These are phyloP conservation scores for Periconia sp. DNA, from an alignment of 2,329 filamentous ascomycete genomes.

Conservation along the genomic window DNA sequence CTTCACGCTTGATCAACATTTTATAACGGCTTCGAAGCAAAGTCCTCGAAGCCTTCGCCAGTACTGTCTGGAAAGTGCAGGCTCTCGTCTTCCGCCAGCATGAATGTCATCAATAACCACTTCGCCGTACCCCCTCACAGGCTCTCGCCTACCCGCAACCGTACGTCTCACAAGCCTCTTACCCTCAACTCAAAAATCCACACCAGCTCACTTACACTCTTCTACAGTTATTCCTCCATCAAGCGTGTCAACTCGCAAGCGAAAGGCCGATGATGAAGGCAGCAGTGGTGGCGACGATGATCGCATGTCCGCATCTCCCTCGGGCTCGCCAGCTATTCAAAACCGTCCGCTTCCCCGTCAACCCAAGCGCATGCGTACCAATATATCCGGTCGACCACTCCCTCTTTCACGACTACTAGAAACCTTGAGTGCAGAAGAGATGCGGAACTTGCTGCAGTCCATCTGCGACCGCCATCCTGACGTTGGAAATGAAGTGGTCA, in stretches of 20 bases:
- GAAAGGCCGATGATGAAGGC: constrained; percentile 78
- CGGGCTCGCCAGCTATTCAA: constrained; percentile 75
- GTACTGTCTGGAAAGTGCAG: constrained; percentile 8
- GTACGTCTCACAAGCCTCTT: constrained; percentile 45
- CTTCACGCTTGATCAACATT: not conserved
- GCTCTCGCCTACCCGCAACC: constrained; percentile 61
- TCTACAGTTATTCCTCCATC: constrained; percentile 39
- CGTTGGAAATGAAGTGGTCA: constrained; percentile 80
- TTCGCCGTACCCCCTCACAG: constrained; percentile 64
- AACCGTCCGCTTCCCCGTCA: constrained; percentile 63
- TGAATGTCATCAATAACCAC: constrained; percentile 64
- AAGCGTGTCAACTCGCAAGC: constrained; percentile 64
- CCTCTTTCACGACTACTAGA: constrained; percentile 80
- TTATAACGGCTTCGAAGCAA: not conserved
- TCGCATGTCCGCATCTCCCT: constrained; percentile 89
- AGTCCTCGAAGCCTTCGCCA: not conserved
- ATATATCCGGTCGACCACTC: constrained; percentile 68
- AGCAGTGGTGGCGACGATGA: constrained; percentile 63
- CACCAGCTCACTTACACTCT: constrained; percentile 11
- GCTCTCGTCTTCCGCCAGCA: constrained; percentile 40
- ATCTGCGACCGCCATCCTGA: constrained; percentile 89
- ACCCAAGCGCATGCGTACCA: constrained; percentile 64
- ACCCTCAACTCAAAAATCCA: constrained; percentile 2
- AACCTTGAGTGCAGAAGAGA: constrained; percentile 81
- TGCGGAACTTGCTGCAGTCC: constrained; percentile 83